Base-by-base conservation (phyloP, 2,329 filamentous ascomycete species). In the Claviceps cyperi region DNA sequence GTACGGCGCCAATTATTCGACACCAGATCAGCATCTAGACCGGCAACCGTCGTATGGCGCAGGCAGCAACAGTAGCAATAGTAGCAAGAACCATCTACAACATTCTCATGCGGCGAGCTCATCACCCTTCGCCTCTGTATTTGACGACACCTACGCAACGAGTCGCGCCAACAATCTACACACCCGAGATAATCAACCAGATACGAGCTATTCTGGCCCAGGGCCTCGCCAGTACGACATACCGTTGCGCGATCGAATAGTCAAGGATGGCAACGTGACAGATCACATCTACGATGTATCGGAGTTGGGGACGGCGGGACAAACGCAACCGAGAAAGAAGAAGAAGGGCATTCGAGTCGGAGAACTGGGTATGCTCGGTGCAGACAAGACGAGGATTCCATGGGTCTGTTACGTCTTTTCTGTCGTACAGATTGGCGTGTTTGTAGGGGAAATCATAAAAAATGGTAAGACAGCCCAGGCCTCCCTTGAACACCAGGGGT, bases 321-420 rank as follows among this genome's bases (percentile, higher is more conserved):
- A 43, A 24, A 52, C 52, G 46, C 52, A 43, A 24, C 52, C 52
- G 40, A 53, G 52, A 22, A 43, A 19, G 24, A 67, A 66, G 46
- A 70, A 65, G 54, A 66, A 65, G 52, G 71, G 72, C 52, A 66
- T 80, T 46, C 68, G 72, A n/a, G 70, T 78, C 43, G 77, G 77
- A 48, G 74, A 80, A 64, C 62, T 81, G 49, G 76, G 76, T 52
- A 80, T 81, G 76, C 60, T 81, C 44, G 75, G 75, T 2, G 66
- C 75, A 13, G 66, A 74, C 57, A 71, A 67, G 60, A 77, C 75
- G 61, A 69, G 72, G 53, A 78, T 82, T 48, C 84, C 92, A 0
- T 92, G 85, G 76, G 80, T 95, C 6, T 86, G 89, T 36, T 97
- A 91, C 64, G 67, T 82, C 43, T 77, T 97, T 55, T 86, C 88